phyloP scores from a whole-genome alignment of 2,329 filamentous ascomycete species.

The Ophiostoma sp. region DNA sequence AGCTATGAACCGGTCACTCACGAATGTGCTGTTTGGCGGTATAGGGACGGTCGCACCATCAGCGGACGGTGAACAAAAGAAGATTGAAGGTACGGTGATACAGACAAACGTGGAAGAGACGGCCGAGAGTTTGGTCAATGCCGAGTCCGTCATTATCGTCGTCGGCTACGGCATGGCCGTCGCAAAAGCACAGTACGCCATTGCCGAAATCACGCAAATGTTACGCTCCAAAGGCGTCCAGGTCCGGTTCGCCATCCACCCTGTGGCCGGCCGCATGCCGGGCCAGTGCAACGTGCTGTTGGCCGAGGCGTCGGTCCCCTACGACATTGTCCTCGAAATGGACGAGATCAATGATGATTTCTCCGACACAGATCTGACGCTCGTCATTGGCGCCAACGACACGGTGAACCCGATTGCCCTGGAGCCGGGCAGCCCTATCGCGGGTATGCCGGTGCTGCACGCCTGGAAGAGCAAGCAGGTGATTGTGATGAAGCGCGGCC shows the following conservation, averaged over 20 bases:
- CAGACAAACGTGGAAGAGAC: conserved; percentile 79
- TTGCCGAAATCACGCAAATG: conserved; percentile 75
- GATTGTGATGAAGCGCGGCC: conserved; percentile 87
- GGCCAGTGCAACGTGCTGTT: conserved; percentile 90
- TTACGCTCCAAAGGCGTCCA: conserved; percentile 74
- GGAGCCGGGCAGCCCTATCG: conserved; percentile 79
- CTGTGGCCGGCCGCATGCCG: conserved; percentile 88
- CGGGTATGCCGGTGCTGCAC: conserved; percentile 88
- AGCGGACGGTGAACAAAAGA: conserved; percentile 63
- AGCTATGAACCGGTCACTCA: conserved; percentile 88
- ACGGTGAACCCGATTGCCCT: conserved; percentile 89
- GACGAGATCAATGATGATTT: conserved; percentile 97
- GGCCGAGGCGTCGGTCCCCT: conserved; percentile 83
- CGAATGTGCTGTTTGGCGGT: conserved; percentile 85
- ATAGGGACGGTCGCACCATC: conserved; percentile 57
- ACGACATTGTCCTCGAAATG: conserved; percentile 93
- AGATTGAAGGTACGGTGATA: conserved; percentile 77
- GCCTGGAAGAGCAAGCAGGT: conserved; percentile 95
- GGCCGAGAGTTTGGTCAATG: conserved; percentile 70
- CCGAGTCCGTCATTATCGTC: conserved; percentile 84
- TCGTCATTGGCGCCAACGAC: conserved; percentile 90
- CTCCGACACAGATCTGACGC: conserved; percentile 76
- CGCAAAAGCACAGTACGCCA: conserved; percentile 88
- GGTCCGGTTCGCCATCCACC: conserved; percentile 87
- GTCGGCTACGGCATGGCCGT: conserved; percentile 95